A percentile compares a stretch with the other conserved stretches of the same genome.
Evolutionary conservation across 2,329 filamentous ascomycete genomes (phyloP).

Genomic region (Didymella pinodella): DNA sequence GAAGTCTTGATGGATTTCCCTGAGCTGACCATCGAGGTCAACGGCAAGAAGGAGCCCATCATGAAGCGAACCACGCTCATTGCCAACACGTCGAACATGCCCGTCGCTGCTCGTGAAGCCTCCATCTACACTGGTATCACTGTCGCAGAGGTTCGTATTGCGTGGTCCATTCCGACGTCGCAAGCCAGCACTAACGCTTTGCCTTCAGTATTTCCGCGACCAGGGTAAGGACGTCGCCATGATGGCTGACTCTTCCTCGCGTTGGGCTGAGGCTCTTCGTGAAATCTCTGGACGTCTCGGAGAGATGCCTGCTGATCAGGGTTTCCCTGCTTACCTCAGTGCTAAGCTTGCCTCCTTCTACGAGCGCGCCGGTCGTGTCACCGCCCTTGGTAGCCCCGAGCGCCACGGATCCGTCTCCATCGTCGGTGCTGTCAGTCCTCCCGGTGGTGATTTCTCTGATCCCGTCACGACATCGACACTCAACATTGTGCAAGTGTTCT

Average conservation of each 20-base stretch:
- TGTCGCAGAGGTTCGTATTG: constrained; percentile 3
- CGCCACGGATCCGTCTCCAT: constrained; percentile 94
- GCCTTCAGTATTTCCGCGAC: constrained; percentile 90
- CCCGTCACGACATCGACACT: constrained; percentile 94
- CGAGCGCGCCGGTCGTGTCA: constrained; percentile 91
- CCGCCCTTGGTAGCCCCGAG: constrained; percentile 85
- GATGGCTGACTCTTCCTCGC: constrained; percentile 99
- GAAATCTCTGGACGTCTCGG: constrained; percentile 98
- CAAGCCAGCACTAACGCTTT: neutral
- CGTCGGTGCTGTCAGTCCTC: constrained; percentile 95
- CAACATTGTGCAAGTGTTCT: constrained; percentile 98
- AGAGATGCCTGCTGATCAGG: constrained; percentile 99
- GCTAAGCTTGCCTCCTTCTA: constrained; percentile 99
- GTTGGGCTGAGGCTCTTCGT: constrained; percentile 98
- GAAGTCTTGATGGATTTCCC: constrained; percentile 99
- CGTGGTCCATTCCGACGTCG: neutral
- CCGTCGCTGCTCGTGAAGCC: constrained; percentile 95
- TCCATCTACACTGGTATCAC: constrained; percentile 88
- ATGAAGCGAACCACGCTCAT: constrained; percentile 99
- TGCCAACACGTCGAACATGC: constrained; percentile 99
- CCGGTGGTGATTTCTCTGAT: constrained; percentile 98
- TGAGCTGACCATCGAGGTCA: constrained; percentile 92
- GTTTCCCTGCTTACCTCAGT: constrained; percentile 96
- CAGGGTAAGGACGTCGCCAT: constrained; percentile 97
- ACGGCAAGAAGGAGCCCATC: constrained; percentile 95